Percentiles rank a stretch among this genome's conserved stretches.
phyloP scores from a whole-genome alignment of 345 rosid genomes.

The Lenwebbia sp. region DNA sequence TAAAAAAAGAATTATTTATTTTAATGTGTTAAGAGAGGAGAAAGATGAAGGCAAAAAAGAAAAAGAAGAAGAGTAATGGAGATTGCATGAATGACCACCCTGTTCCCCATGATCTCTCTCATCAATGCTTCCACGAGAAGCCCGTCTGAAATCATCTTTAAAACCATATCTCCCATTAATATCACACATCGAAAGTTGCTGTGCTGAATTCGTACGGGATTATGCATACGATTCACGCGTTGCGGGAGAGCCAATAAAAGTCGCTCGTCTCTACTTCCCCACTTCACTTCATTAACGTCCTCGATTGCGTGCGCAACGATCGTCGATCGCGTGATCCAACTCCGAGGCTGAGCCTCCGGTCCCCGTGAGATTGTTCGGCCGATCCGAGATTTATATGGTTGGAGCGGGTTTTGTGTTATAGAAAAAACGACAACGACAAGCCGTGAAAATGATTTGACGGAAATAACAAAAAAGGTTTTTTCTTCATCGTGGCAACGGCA shows the following conservation, averaged over 20 bases:
- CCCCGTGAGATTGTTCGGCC: not conserved
- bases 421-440: not conserved
- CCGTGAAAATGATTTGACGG: not conserved
- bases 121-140: not conserved
- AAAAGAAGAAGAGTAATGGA: not conserved
- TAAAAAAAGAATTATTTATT: too few species aligned
- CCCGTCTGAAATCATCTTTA: too few species aligned
- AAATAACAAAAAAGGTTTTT: not conserved
- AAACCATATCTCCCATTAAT: too few species aligned
- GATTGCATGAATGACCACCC: not conserved
- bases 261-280: not conserved
- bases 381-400: not conserved
- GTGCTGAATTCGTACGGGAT: not conserved
- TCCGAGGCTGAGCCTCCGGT: too few species aligned
- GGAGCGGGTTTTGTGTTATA: not conserved
- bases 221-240: not conserved
- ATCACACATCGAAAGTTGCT: too few species aligned
- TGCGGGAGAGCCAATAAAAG: not conserved
- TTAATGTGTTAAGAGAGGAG: too few species aligned
- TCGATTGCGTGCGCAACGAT: too few species aligned
- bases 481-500: not conserved
- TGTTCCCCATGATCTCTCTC: not conserved
- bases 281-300: not conserved
- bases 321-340: too few species aligned
- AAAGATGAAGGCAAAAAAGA: not conserved